These are phyloP conservation scores for Sphagnum contortum DNA, from an alignment of 225 moss, liverwort and hornwort genomes.

Conservation along the genomic window DNA sequence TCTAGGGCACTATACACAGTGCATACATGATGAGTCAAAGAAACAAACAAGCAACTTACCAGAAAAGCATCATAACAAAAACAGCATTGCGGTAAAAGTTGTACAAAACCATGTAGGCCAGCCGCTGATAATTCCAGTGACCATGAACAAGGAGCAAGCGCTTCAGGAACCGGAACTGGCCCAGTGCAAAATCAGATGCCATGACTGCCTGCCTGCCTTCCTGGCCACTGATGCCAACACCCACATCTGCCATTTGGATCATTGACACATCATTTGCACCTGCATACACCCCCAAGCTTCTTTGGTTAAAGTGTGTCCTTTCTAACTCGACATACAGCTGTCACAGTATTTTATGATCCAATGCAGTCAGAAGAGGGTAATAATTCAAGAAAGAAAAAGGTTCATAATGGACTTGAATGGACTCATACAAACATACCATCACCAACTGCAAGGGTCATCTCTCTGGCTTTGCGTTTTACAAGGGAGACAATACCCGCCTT, in stretches of 20 bases:
- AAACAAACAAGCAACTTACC: constrained; percentile 26
- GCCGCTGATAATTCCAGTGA: constrained; percentile 91
- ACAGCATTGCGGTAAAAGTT: constrained; percentile 93
- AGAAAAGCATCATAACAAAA: constrained; percentile 88
- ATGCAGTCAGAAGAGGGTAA: too few species aligned
- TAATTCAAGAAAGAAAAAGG: too few species aligned
- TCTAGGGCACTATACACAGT: too few species aligned
- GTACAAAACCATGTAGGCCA: constrained; percentile 86
- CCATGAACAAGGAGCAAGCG: constrained; percentile 77
- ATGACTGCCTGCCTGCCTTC: constrained; percentile 98
- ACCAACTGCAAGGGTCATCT: constrained; percentile 77
- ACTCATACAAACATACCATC: constrained; percentile 47
- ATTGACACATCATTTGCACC: constrained; percentile 96
- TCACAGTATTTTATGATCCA: too few species aligned
- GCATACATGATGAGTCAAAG: too few species aligned
- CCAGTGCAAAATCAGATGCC: constrained; percentile 86
- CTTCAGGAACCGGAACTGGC: constrained; percentile 75
- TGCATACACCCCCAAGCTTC: constrained; percentile 4
- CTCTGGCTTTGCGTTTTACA: constrained; percentile 53
- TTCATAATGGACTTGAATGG: too few species aligned
- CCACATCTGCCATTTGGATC: constrained; percentile 94
- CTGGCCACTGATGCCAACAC: constrained; percentile 84
- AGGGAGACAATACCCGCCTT: constrained; percentile 81
- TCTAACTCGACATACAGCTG: too few species aligned
- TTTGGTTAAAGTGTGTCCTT: too few species aligned